These are phyloP conservation scores for Penicillium capsulatum DNA, from an alignment of 2,329 filamentous ascomycete genomes.

Conservation along the genomic window DNA sequence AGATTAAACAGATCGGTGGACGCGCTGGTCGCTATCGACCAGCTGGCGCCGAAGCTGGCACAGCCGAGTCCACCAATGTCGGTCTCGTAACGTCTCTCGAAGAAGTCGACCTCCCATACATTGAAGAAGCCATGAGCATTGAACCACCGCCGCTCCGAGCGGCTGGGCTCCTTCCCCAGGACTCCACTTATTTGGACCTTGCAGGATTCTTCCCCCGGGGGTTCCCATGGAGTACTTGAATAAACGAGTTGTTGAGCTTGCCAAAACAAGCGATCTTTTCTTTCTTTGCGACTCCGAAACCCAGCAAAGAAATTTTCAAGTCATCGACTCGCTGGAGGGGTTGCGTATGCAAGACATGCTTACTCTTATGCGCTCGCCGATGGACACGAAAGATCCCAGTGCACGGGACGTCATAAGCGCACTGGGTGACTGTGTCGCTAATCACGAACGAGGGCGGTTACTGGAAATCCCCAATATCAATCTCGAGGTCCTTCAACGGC, in stretches of 20 bases:
- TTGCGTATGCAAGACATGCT: slow-evolving; percentile 71
- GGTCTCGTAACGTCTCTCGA: slow-evolving; percentile 80
- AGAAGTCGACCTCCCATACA: slow-evolving; percentile 58
- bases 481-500: slow-evolving; percentile 66
- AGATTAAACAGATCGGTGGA: slow-evolving; percentile 92
- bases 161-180: slow-evolving; percentile 72
- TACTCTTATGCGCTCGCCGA: slow-evolving; percentile 68
- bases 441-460: slow-evolving; percentile 62
- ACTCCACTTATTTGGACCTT: slow-evolving; percentile 68
- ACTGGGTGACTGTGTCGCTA: slow-evolving; percentile 66
- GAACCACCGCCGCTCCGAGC: slow-evolving; percentile 63
- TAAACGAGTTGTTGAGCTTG: slow-evolving; percentile 67
- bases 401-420: slow-evolving; percentile 52
- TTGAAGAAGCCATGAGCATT: slow-evolving; percentile 59
- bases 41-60: slow-evolving; percentile 41
- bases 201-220: slow-evolving; percentile 69
- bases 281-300: slow-evolving; percentile 64
- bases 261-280: slow-evolving; percentile 61
- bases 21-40: slow-evolving; percentile 82
- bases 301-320: slow-evolving; percentile 63
- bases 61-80: slow-evolving; percentile 38
- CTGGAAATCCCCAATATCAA: slow-evolving; percentile 67
- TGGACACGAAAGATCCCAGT: slow-evolving; percentile 49
- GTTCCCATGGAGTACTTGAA: slow-evolving; percentile 83
- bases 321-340: slow-evolving; percentile 65